Evolutionary conservation across 495 filamentous ascomycete species (phyloP).

Genomic region (Penicillium atrosanguineum): DNA sequence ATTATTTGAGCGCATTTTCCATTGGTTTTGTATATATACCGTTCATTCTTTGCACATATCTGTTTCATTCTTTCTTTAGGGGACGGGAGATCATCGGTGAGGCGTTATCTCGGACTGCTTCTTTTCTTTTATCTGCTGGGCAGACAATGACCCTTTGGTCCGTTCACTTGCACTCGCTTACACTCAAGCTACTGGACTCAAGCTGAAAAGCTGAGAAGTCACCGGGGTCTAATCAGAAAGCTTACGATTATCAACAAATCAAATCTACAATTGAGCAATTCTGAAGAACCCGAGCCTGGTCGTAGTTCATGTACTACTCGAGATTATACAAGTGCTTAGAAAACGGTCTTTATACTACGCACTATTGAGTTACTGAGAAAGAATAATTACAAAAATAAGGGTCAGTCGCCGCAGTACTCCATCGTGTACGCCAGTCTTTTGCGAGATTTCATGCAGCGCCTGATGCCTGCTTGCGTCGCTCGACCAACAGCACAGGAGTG

Average conservation of each 20-base stretch:
- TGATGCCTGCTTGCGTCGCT: neutral
- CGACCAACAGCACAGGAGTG: slow-evolving; percentile 26
- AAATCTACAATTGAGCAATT: neutral
- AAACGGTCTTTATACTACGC: no score
- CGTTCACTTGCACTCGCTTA: neutral
- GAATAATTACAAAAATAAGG: neutral
- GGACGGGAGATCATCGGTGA: slow-evolving; percentile 13
- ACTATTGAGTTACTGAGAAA: neutral
- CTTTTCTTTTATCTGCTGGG: slow-evolving; percentile 7
- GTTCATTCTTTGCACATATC: slow-evolving; percentile 9
- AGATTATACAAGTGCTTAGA: no score
- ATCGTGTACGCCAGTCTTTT: neutral
- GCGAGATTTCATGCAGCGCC: neutral
- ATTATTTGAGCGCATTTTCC: neutral
- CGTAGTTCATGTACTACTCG: neutral
- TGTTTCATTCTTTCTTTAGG: neutral
- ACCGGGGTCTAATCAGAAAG: neutral
- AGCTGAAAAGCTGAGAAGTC: neutral
- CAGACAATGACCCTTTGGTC: slow-evolving; percentile 9
- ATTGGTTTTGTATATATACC: slow-evolving; percentile 11
- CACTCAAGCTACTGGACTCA: neutral
- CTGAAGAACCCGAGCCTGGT: neutral
- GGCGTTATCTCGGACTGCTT: slow-evolving; percentile 16
- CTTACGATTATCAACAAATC: neutral
- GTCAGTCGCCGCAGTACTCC: neutral